Evolutionary conservation across 805 yeast genomes (phyloP), one percentile per base, ranked within the genome.

Genomic region (Saccharomycopsis babjevae): DNA sequence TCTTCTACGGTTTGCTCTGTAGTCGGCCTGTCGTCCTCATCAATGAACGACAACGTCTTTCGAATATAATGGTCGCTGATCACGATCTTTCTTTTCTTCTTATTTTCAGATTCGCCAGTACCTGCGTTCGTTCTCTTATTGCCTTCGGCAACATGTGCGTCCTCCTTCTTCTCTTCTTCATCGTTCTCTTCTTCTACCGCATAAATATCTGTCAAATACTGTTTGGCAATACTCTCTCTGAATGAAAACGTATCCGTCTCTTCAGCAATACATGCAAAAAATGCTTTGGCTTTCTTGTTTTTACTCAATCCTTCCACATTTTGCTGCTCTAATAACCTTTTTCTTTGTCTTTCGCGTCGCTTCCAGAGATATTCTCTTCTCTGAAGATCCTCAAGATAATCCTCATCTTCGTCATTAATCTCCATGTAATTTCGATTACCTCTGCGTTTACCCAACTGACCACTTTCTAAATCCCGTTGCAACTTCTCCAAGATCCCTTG

Each of bases 401-500:
- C 86, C 67, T 86, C 91, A 62, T 86, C 94, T 65, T 85, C 93
- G 64, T 85, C 91, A 63, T 87, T 94, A 64, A 86, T 72, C 66
- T 86, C 92, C 20, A 86, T 73, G 59, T 82, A 86, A 58, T 79
- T 76, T 2, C 81, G 79, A 54, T 77, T 81, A 3, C 76, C 77
- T 34, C 79, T 75, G 59, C 83, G 73, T 66, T 81, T 86, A 18
- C 86, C 77, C 67, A 88, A 81, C 25, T 83, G 83, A 65, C 91
- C 94, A 59, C 83, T 84, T 66, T 86, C 84, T 60, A 89, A 74
- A 70, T 88, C 96, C 61, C 83, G 83, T 62, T 83, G 77, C 61
- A 88, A 82, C 70, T 79, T 85, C 68, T 83, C 84, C 58, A 89
- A 81, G 73, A 83, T 78, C 62, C 78, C 77, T 60, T 82, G 78